phyloP scores from a whole-genome alignment of 2,329 filamentous ascomycete genomes.

The Colletotrichum brevisporum region DNA sequence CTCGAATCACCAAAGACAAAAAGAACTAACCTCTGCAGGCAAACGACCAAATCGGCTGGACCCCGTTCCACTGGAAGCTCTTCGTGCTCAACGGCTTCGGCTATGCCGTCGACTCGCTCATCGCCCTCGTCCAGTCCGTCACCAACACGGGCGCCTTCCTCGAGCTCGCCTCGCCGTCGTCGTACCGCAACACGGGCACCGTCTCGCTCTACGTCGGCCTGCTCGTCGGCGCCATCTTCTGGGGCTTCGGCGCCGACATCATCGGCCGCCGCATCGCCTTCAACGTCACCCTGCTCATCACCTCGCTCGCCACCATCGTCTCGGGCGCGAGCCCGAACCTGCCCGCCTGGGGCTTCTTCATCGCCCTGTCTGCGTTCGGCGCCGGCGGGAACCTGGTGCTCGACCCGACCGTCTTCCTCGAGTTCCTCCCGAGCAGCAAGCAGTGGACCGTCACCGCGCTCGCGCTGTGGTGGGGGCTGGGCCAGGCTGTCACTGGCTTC shows the following conservation, averaged over 20 bases:
- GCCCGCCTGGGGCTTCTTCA: slow-evolving; percentile 71
- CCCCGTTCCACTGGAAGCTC: slow-evolving; percentile 70
- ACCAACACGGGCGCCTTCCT: slow-evolving; percentile 46
- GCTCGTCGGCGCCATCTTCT: slow-evolving; percentile 70
- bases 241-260: slow-evolving; percentile 74
- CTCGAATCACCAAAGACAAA: background rate
- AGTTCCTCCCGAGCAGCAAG: slow-evolving; percentile 63
- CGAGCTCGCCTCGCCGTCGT: slow-evolving; percentile 52
- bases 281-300: slow-evolving; percentile 72
- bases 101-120: slow-evolving; percentile 63
- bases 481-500: slow-evolving; percentile 62
- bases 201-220: slow-evolving; percentile 69
- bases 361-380: slow-evolving; percentile 71
- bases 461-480: slow-evolving; percentile 66
- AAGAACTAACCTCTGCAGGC: slow-evolving; percentile 48
- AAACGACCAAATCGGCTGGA: slow-evolving; percentile 74
- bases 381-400: slow-evolving; percentile 75
- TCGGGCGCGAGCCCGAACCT: slow-evolving; percentile 75
- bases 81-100: slow-evolving; percentile 75
- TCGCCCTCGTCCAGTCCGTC: slow-evolving; percentile 71
- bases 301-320: slow-evolving; percentile 70
- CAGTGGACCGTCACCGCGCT: slow-evolving; percentile 77
- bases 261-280: slow-evolving; percentile 75
- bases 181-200: slow-evolving; percentile 65
- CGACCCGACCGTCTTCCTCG: slow-evolving; percentile 67